Percentiles rank a stretch among this genome's conserved stretches.
Conservation (phyloP, 768 basidiomycete genomes). For the Pleurotus pulmonarius region DNA sequence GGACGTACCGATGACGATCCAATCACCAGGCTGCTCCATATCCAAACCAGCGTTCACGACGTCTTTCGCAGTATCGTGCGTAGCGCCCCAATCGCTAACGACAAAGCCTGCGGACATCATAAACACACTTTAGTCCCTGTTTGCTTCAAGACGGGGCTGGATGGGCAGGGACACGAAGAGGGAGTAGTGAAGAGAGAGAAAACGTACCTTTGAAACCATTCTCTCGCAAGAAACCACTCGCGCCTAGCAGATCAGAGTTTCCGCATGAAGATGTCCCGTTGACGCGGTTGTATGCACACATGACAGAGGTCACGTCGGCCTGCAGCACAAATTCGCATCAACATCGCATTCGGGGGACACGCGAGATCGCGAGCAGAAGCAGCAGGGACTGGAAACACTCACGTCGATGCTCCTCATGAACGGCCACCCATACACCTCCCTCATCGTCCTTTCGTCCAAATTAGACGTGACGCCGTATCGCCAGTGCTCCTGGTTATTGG, state of each 20-base stretch:
- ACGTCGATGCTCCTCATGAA: conserved; percentile 49
- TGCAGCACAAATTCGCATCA: conserved; percentile 8
- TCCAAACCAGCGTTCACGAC: conserved; percentile 47
- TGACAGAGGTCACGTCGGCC: conserved; percentile 48
- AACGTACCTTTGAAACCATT: conserved; percentile 39
- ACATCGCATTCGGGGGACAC: neutral
- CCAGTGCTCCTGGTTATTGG: conserved; percentile 51
- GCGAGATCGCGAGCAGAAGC: neutral
- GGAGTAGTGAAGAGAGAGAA: neutral
- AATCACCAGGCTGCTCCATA: conserved; percentile 51
- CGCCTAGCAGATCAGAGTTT: conserved; percentile 45
- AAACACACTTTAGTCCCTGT: neutral
- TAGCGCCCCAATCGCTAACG: conserved; percentile 51
- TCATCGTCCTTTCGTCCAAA: conserved; percentile 55
- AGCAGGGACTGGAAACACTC: neutral
- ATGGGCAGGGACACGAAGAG: no score
- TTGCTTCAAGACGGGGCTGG: no score
- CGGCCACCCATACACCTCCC: conserved; percentile 50
- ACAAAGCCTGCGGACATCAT: conserved; percentile 29
- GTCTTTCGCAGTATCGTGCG: conserved; percentile 40
- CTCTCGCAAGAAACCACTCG: conserved; percentile 31
- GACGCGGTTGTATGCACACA: conserved; percentile 52
- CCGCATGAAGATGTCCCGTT: conserved; percentile 66
- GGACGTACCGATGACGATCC: conserved; percentile 33
- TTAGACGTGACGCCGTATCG: conserved; percentile 40